phyloP scores from a whole-genome alignment of 2,329 filamentous ascomycete species.

The Penicillium sp. region DNA sequence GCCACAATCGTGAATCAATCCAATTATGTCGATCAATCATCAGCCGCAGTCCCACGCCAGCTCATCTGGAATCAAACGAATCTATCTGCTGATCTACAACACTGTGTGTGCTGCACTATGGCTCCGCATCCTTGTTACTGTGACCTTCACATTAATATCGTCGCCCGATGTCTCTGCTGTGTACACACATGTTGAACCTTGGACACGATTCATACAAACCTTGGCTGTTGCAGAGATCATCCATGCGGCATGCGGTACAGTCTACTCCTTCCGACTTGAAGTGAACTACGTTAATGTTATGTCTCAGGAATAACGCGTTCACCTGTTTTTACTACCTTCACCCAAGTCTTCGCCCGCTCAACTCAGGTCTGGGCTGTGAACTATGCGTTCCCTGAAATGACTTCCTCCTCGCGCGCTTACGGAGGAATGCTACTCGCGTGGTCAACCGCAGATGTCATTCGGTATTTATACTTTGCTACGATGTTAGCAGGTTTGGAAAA shows the following conservation, averaged over 20 bases:
- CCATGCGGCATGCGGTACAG: slow-evolving; percentile 33
- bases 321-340: slow-evolving; percentile 40
- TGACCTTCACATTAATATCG: slow-evolving; percentile 17
- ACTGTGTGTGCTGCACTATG: slow-evolving; percentile 32
- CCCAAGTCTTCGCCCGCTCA: slow-evolving; percentile 39
- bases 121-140: slow-evolving; percentile 33
- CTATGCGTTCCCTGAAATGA: slow-evolving; percentile 32
- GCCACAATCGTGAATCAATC: background rate
- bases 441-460: slow-evolving; percentile 36
- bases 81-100: slow-evolving; percentile 39
- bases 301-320: slow-evolving; percentile 35
- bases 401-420: slow-evolving; percentile 30
- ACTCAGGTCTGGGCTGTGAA: slow-evolving; percentile 43
- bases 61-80: background rate
- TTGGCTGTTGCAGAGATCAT: slow-evolving; percentile 36
- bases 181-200: slow-evolving; percentile 35
- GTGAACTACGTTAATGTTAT: slow-evolving; percentile 4
- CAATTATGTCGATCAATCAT: background rate
- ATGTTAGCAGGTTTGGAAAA: slow-evolving; percentile 27
- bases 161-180: slow-evolving; percentile 16
- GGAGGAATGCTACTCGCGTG: slow-evolving; percentile 37
- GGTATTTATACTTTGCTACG: slow-evolving; percentile 37
- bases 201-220: slow-evolving; percentile 36
- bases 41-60: background rate
- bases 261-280: background rate